Evolutionary conservation across 2,329 filamentous ascomycete species (phyloP).

Genomic region (Phyllosticta citriasiana): DNA sequence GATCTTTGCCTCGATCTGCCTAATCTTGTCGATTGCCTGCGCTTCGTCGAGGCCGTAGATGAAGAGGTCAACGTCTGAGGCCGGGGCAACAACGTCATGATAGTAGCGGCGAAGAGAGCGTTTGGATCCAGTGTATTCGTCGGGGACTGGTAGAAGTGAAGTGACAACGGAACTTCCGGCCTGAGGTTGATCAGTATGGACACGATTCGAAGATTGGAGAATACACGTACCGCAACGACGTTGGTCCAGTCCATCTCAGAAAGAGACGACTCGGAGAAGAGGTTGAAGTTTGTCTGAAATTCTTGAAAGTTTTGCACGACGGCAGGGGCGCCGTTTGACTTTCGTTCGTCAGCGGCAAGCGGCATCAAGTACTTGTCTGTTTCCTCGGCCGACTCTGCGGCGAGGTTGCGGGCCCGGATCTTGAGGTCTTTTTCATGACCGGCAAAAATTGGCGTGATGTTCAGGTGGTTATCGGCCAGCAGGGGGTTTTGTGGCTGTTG

Average conservation of each 20-base stretch:
- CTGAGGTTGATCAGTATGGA: not conserved
- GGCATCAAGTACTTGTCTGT: conserved; percentile 60
- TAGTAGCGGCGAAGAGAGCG: conserved; percentile 50
- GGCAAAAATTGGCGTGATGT: conserved; percentile 57
- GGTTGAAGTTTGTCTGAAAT: conserved; percentile 67
- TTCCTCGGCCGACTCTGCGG: conserved; percentile 48
- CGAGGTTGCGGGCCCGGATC: conserved; percentile 51
- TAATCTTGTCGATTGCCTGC: conserved; percentile 72
- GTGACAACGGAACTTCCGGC: conserved; percentile 76
- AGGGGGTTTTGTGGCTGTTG: conserved; percentile 53
- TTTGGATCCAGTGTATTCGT: conserved; percentile 36
- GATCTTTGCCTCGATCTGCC: conserved; percentile 65
- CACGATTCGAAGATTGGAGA: not conserved
- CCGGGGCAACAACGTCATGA: conserved; percentile 69
- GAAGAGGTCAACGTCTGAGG: conserved; percentile 81
- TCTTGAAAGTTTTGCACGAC: conserved; percentile 57
- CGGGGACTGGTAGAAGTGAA: conserved; percentile 56
- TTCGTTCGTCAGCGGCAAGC: conserved; percentile 52
- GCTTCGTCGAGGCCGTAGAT: conserved; percentile 70
- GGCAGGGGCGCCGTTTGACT: conserved; percentile 52
- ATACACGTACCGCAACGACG: conserved; percentile 47
- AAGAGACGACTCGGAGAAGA: conserved; percentile 73
- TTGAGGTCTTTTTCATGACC: conserved; percentile 45
- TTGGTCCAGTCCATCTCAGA: conserved; percentile 73
- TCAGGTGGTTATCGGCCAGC: conserved; percentile 48